These are phyloP conservation scores for Fusarium albosuccineum DNA, from an alignment of 2,329 filamentous ascomycete species.

Conservation along the genomic window DNA sequence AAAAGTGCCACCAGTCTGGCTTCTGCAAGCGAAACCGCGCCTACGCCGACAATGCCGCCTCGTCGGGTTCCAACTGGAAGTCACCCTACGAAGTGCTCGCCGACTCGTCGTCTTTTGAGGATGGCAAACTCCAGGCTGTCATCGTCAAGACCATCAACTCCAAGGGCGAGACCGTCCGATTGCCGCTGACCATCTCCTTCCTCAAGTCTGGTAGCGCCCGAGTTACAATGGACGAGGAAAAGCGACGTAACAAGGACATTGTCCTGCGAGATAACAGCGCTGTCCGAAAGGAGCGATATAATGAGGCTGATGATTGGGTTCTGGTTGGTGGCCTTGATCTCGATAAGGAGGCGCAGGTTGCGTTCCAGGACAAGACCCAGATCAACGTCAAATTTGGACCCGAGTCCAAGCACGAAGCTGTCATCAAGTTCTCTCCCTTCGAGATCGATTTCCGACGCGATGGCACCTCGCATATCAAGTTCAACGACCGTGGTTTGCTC, in stretches of 20 bases:
- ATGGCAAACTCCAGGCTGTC: slow-evolving; percentile 82
- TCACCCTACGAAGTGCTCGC: slow-evolving; percentile 84
- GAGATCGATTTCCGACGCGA: slow-evolving; percentile 88
- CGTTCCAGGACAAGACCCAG: slow-evolving; percentile 73
- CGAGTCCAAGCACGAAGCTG: slow-evolving; percentile 79
- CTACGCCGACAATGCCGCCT: slow-evolving; percentile 82
- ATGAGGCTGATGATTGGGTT: slow-evolving; percentile 88
- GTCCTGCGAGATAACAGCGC: slow-evolving; percentile 87
- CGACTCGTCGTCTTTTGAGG: slow-evolving; percentile 79
- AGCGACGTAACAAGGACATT: slow-evolving; percentile 88
- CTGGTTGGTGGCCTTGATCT: slow-evolving; percentile 84
- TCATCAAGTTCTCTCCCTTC: slow-evolving; percentile 87
- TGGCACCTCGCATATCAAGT: slow-evolving; percentile 82
- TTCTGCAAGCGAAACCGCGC: slow-evolving; percentile 97
- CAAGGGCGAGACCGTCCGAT: slow-evolving; percentile 74
- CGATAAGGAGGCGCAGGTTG: slow-evolving; percentile 78
- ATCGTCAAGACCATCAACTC: slow-evolving; percentile 83
- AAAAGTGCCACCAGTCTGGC: slow-evolving; percentile 93
- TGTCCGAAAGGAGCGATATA: slow-evolving; percentile 91
- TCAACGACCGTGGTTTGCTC: slow-evolving; percentile 90
- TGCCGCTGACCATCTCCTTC: slow-evolving; percentile 90
- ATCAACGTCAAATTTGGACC: slow-evolving; percentile 86
- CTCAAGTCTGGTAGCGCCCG: slow-evolving; percentile 90
- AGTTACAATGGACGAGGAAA: slow-evolving; percentile 92
- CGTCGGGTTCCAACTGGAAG: slow-evolving; percentile 75